Conservation (phyloP, 306 rosid genomes). For the Quercus bicolor region DNA sequence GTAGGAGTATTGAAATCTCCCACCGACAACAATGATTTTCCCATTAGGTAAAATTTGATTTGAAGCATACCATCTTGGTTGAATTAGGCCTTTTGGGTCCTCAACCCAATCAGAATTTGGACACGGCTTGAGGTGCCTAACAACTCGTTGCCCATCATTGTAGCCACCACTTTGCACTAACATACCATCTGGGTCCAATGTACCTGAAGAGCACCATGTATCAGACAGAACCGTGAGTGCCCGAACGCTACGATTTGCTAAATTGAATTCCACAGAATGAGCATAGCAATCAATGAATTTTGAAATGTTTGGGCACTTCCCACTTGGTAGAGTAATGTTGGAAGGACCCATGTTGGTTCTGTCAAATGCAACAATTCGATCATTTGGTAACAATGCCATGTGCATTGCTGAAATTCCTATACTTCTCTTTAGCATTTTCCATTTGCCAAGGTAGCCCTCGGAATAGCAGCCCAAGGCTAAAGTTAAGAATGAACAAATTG, state of each 20-base stretch:
- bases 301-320: background rate
- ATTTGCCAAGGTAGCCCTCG: background rate
- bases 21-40: slow-evolving; percentile 28
- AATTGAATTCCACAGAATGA: slow-evolving; percentile 35
- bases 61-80: slow-evolving; percentile 34
- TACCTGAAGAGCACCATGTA: slow-evolving; percentile 40
- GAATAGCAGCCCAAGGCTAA: background rate
- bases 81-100: slow-evolving; percentile 13
- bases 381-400: slow-evolving; percentile 37
- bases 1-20: slow-evolving; percentile 24
- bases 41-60: slow-evolving; percentile 33
- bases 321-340: slow-evolving; percentile 18
- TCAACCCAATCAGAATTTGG: slow-evolving; percentile 28
- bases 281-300: slow-evolving; percentile 15
- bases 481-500: slow-evolving; percentile 10
- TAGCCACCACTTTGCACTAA: slow-evolving; percentile 31
- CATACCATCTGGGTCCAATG: slow-evolving; percentile 19
- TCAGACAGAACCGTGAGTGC: slow-evolving; percentile 31
- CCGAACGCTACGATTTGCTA: slow-evolving; percentile 3
- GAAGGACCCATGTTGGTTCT: slow-evolving; percentile 31
- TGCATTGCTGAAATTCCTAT: slow-evolving; percentile 41
- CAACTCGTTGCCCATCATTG: slow-evolving; percentile 23
- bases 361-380: slow-evolving; percentile 23
- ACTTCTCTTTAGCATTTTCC: slow-evolving; percentile 29
- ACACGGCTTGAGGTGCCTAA: slow-evolving; percentile 18